phyloP scores from a whole-genome alignment of 768 basidiomycete species.

The Mrakia gelida region DNA sequence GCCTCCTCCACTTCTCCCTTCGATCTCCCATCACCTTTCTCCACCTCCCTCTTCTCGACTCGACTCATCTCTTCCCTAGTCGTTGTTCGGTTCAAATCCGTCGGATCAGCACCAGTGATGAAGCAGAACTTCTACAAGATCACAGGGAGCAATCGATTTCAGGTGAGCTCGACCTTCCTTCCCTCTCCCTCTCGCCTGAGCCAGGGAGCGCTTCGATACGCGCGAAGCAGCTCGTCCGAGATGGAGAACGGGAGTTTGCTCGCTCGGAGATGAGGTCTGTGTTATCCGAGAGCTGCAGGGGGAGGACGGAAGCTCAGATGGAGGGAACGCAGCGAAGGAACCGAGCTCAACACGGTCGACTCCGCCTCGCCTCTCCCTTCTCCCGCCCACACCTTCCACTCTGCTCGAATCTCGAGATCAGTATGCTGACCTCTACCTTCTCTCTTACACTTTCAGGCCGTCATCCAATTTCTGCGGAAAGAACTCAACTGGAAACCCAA shows the following conservation, averaged over 20 bases:
- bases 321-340: too few species aligned
- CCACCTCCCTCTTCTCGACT: background rate
- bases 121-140: constrained; percentile 98
- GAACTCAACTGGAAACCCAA: constrained; percentile 32
- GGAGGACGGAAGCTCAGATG: background rate
- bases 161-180: constrained; percentile 47
- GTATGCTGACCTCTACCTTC: background rate
- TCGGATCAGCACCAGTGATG: constrained; percentile 98
- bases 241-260: too few species aligned
- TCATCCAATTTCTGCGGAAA: constrained; percentile 26
- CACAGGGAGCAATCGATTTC: constrained; percentile 86
- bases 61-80: constrained; percentile 51
- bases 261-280: too few species aligned
- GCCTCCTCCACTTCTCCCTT: background rate
- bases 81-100: constrained; percentile 93
- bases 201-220: background rate
- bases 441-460: constrained; percentile 2
- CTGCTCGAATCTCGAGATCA: background rate
- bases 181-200: background rate
- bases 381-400: background rate
- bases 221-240: background rate
- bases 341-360: background rate
- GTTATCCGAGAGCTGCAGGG: background rate
- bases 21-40: background rate
- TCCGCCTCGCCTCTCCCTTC: background rate